Evolutionary conservation across 2,329 filamentous ascomycete species (phyloP).

Genomic region (Cladosporium halotolerans): DNA sequence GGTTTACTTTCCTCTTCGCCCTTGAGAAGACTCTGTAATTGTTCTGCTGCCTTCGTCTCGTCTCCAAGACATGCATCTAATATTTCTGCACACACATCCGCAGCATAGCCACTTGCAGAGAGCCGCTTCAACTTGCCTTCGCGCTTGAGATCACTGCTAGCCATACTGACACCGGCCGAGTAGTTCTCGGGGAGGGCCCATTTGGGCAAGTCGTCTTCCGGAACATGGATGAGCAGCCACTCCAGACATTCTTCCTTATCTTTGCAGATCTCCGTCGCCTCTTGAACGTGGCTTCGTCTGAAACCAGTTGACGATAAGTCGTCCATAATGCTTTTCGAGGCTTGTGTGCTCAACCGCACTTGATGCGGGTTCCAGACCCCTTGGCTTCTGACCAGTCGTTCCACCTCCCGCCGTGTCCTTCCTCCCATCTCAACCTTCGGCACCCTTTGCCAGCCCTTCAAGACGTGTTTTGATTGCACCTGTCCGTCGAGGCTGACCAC

Average conservation of each 20-base stretch:
- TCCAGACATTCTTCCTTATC: constrained; percentile 88
- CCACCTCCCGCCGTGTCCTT: constrained; percentile 70
- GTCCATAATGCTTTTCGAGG: constrained; percentile 57
- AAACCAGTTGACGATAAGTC: constrained; percentile 78
- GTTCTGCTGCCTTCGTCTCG: constrained; percentile 70
- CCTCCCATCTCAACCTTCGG: constrained; percentile 92
- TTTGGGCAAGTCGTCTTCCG: constrained; percentile 87
- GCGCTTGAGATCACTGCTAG: constrained; percentile 69
- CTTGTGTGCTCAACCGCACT: constrained; percentile 54
- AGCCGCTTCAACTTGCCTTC: constrained; percentile 80
- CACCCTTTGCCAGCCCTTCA: constrained; percentile 71
- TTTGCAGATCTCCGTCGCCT: constrained; percentile 81
- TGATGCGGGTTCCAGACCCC: constrained; percentile 82
- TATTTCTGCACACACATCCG: constrained; percentile 73
- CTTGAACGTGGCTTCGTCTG: constrained; percentile 79
- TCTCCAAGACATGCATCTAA: constrained; percentile 65
- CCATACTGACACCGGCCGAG: constrained; percentile 81
- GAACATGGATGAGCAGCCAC: constrained; percentile 94
- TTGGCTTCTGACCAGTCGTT: constrained; percentile 69
- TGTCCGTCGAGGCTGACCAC: constrained; percentile 31
- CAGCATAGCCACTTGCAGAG: constrained; percentile 74
- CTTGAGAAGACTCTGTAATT: constrained; percentile 66
- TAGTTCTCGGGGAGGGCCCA: constrained; percentile 93
- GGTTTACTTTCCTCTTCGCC: constrained; percentile 36
- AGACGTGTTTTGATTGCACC: constrained; percentile 31